Evolutionary conservation across 805 yeast species (phyloP), one percentile per base, ranked within the genome.

Genomic region (Suhomyces vadensis): DNA sequence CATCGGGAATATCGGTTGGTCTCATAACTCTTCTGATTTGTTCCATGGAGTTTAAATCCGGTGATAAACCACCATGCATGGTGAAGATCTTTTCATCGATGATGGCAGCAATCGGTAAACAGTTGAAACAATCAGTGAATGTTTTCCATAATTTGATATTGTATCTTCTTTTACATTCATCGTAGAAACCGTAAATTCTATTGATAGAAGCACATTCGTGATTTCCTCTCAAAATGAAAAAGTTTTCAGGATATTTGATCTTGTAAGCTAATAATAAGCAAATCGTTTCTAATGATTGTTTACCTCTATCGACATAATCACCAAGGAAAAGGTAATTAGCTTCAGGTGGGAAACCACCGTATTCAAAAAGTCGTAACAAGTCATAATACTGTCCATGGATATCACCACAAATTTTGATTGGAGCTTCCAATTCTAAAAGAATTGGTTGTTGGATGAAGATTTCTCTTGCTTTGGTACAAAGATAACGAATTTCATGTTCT

Each of bases 261-360:
- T 92, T 92, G 77, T 92, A 92, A 35, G 97, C 97, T 62, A 92
- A 79, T 61, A 92, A 75, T 53, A 92, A 74, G 69, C 98, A 92
- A 60, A 92, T 92, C 13, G 98, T 94, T 69, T 92, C 99, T 57
- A 94, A 74, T 23, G 96, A 88, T 75, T 94, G 98, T 65, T 91
- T 90, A 62, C 99, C 99, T 77, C 99, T 85, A 75, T 92, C 99
- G 54, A 92, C 99, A 64, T 92, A 92, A 76, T 92, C 99, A 54
- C 99, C 99, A 48, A 92, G 72, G 64, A 92, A 92, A 58, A 92
- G 75, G 73, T 92, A 92, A 74, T 92, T 92, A 14, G 98, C 95
- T 67, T 94, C 98, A 9, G 99, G 99, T 1, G 99, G 99, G 77
- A 94, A 92, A 2, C 98, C 99, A 58, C 99, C 98, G 63, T 92